Evolutionary conservation across 108 stramenopile species (phyloP).

Genomic region (Skeletonema grethae): DNA sequence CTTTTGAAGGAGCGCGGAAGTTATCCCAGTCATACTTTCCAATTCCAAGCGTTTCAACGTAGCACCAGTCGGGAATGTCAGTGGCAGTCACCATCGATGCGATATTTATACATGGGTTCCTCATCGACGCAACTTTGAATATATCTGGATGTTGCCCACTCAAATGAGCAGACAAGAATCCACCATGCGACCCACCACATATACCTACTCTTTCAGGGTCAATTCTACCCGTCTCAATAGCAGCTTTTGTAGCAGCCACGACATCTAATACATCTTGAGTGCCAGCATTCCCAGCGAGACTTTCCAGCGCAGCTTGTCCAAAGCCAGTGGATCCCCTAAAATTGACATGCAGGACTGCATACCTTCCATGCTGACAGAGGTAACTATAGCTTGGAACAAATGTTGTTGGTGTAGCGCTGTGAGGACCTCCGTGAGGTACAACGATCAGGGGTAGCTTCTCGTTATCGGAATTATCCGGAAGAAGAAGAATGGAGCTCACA

Average conservation of each 20-base stretch:
- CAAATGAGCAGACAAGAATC: background rate
- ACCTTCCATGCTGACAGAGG: slow-evolving; percentile 60
- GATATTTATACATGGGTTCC: slow-evolving; percentile 95
- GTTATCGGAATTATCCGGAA: slow-evolving; percentile 44
- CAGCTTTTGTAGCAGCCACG: slow-evolving; percentile 56
- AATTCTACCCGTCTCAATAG: slow-evolving; percentile 43
- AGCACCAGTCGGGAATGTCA: slow-evolving; percentile 96
- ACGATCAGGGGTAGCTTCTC: slow-evolving; percentile 73
- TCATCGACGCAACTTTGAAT: slow-evolving; percentile 35
- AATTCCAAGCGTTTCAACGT: slow-evolving; percentile 71
- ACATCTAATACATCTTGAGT: slow-evolving; percentile 77
- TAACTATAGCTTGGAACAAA: slow-evolving; percentile 70
- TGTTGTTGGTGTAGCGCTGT: slow-evolving; percentile 57
- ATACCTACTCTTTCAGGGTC: slow-evolving; percentile 67
- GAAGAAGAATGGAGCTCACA: slow-evolving; percentile 58
- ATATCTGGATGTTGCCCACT: background rate
- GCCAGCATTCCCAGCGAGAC: slow-evolving; percentile 70
- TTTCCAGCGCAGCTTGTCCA: slow-evolving; percentile 68
- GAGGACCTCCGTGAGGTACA: slow-evolving; percentile 84
- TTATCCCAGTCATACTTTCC: slow-evolving; percentile 58
- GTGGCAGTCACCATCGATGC: slow-evolving; percentile 85
- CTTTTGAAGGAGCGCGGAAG: slow-evolving; percentile 58
- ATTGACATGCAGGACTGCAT: slow-evolving; percentile 85
- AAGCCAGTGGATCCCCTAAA: slow-evolving; percentile 88
- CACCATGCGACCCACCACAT: slow-evolving; percentile 90